Conservation (phyloP, 345 rosid species). For the Citrus medica region DNA sequence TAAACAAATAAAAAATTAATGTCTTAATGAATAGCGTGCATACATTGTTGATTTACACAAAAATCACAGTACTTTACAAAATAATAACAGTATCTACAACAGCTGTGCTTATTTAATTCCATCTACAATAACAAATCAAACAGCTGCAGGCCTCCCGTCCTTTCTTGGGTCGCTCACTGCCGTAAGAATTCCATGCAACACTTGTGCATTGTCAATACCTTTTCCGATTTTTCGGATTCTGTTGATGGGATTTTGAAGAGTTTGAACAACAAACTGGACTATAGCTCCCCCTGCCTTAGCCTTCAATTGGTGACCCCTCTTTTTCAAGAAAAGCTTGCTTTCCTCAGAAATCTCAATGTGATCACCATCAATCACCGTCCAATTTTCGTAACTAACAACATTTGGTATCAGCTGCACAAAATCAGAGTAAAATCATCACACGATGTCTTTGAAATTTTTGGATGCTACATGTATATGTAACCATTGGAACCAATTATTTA, state of each 20-base stretch:
- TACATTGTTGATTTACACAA: no score
- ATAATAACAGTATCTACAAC: no score
- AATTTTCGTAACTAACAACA: constrained; percentile 64
- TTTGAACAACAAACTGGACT: constrained; percentile 75
- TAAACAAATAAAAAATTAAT: no score
- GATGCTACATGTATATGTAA: not conserved
- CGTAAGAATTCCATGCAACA: constrained; percentile 55
- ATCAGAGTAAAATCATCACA: not conserved
- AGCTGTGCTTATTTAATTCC: not conserved
- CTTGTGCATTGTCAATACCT: constrained; percentile 9
- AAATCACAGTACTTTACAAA: no score
- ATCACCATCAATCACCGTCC: constrained; percentile 66
- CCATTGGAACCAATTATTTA: not conserved
- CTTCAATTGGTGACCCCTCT: constrained; percentile 58
- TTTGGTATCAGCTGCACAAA: constrained; percentile 77
- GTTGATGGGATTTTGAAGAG: constrained; percentile 22
- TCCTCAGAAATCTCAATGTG: constrained; percentile 62
- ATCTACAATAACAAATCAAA: constrained; percentile 25
- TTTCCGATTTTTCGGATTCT: constrained; percentile 35
- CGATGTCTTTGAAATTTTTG: not conserved
- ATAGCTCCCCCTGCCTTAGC: constrained; percentile 55
- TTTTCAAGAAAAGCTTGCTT: constrained; percentile 47
- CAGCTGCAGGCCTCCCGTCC: constrained; percentile 84
- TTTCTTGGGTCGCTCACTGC: constrained; percentile 92
- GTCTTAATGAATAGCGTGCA: no score